Conservation (phyloP, 2,329 filamentous ascomycete species). For the Neophaeococcomyces mojaviensis region DNA sequence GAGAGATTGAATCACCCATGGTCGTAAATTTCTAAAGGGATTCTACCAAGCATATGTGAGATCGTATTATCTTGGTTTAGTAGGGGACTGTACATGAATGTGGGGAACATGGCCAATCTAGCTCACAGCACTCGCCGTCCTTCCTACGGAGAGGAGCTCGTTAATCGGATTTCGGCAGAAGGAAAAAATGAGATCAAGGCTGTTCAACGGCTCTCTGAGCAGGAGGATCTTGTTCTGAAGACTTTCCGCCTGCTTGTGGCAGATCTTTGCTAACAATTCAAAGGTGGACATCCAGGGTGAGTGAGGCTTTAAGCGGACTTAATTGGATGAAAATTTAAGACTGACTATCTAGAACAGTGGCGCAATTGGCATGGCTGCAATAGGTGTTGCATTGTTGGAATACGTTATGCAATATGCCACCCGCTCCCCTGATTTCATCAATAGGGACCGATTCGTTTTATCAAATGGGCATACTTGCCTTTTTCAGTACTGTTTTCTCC, state of each 20-base stretch:
- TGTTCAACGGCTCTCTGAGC: background rate
- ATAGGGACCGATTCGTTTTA: slow-evolving; percentile 56
- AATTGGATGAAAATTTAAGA: background rate
- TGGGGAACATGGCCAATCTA: too few species aligned
- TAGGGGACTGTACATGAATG: too few species aligned
- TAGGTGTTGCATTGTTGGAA: slow-evolving; percentile 55
- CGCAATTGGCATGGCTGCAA: slow-evolving; percentile 57
- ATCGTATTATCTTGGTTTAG: too few species aligned
- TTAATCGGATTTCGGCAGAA: too few species aligned
- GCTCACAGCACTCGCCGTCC: too few species aligned
- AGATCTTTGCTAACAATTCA: slow-evolving; percentile 63
- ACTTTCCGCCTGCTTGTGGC: slow-evolving; percentile 58
- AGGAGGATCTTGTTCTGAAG: slow-evolving; percentile 47
- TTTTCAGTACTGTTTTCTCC: slow-evolving; percentile 48
- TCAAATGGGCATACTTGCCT: slow-evolving; percentile 54
- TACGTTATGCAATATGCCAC: slow-evolving; percentile 56
- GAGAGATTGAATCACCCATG: too few species aligned
- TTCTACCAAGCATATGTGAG: too few species aligned
- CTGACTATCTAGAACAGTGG: slow-evolving; percentile 29
- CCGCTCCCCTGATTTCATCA: slow-evolving; percentile 49
- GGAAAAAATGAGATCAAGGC: too few species aligned
- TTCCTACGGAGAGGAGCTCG: too few species aligned
- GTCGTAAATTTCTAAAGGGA: too few species aligned
- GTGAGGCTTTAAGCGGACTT: slow-evolving; percentile 22
- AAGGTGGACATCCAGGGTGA: slow-evolving; percentile 63